phyloP scores from a whole-genome alignment of 2,329 filamentous ascomycete genomes.

The Herpotrichia juniperi region DNA sequence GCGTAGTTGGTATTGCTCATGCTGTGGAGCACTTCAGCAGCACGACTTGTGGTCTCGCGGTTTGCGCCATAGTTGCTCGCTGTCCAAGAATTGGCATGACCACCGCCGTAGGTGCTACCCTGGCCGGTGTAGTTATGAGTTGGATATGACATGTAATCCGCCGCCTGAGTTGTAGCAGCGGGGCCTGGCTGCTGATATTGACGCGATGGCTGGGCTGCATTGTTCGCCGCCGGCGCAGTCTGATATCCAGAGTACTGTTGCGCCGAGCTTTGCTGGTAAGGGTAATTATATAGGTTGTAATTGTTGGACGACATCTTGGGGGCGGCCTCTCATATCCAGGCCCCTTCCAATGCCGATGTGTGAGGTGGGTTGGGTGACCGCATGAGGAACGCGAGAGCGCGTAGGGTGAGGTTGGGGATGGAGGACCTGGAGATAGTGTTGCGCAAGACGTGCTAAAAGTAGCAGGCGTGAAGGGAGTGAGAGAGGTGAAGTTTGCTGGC shows the following conservation, averaged over 20 bases:
- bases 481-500: neutral
- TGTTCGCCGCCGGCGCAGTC: conserved; percentile 31
- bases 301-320: conserved; percentile 32
- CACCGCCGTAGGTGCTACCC: conserved; percentile 22
- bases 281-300: conserved; percentile 33
- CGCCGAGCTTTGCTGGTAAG: conserved; percentile 33
- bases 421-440: neutral
- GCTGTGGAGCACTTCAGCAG: conserved; percentile 40
- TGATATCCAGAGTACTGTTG: conserved; percentile 35
- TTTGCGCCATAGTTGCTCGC: conserved; percentile 29
- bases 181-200: conserved; percentile 30
- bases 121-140: conserved; percentile 26
- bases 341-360: conserved; percentile 9
- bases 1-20: conserved; percentile 40
- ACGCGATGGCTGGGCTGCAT: conserved; percentile 26
- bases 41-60: conserved; percentile 33
- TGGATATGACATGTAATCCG: conserved; percentile 36
- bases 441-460: neutral
- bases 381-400: conserved; percentile 7
- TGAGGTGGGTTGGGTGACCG: conserved; percentile 3
- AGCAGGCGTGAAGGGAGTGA: neutral
- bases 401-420: conserved; percentile 6
- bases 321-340: conserved; percentile 6
- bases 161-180: conserved; percentile 23
- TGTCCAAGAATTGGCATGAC: conserved; percentile 29